Conservation (phyloP, 192 early-diverging fungal species). For the Helicostylum pulchrum region DNA sequence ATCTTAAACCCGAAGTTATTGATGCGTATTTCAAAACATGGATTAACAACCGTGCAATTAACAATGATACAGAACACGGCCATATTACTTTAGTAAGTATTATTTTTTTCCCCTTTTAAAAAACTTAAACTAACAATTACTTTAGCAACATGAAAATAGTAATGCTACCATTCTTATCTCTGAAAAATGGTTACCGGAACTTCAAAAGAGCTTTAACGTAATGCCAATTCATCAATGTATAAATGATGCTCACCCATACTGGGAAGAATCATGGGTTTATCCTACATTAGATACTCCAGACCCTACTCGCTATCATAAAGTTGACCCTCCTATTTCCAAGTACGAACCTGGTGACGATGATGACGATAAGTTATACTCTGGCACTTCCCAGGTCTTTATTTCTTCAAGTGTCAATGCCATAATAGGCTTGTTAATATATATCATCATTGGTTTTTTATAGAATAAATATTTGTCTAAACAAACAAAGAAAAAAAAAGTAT, state of each 20-base stretch:
- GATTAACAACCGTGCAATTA: slow-evolving; percentile 19
- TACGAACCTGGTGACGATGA: too few relatives aligned
- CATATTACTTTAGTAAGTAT: slow-evolving; percentile 33
- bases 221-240: slow-evolving; percentile 33
- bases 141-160: slow-evolving; percentile 39
- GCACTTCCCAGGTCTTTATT: too few relatives aligned
- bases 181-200: slow-evolving; percentile 40
- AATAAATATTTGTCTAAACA: too few relatives aligned
- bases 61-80: slow-evolving; percentile 19
- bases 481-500: too few relatives aligned
- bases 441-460: too few relatives aligned
- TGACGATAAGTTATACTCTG: too few relatives aligned
- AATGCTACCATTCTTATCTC: slow-evolving; percentile 39
- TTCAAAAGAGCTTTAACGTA: slow-evolving; percentile 35
- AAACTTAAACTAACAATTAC: background rate
- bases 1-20: slow-evolving; percentile 18
- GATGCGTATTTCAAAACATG: slow-evolving; percentile 33
- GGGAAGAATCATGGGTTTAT: slow-evolving; percentile 35
- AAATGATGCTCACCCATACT: slow-evolving; percentile 41
- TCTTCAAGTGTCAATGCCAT: too few relatives aligned
- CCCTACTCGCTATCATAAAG: background rate
- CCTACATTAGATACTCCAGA: slow-evolving; percentile 8
- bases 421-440: too few relatives aligned
- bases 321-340: too few relatives aligned
- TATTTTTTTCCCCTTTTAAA: background rate